Conservation (phyloP, 768 basidiomycete genomes). For the Trametes cinnabarina region DNA sequence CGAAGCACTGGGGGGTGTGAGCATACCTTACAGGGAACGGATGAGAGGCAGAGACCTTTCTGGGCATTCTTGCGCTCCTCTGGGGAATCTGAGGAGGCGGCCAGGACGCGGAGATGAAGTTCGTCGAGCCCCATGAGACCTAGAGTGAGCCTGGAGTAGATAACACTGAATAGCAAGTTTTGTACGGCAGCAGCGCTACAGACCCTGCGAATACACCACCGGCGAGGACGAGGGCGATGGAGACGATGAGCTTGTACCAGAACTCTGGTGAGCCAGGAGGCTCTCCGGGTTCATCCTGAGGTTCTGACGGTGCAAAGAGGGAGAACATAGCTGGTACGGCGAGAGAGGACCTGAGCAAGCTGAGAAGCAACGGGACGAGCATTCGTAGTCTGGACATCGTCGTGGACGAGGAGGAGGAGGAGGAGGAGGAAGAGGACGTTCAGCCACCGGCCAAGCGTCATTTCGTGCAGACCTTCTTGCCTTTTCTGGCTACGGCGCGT, state of each 20-base stretch:
- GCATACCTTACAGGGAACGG: too few species aligned
- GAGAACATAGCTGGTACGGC: constrained; percentile 18
- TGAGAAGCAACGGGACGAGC: neutral
- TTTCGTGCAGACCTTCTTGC: neutral
- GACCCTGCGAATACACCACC: constrained; percentile 95
- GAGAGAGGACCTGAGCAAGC: neutral
- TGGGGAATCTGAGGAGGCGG: constrained; percentile 74
- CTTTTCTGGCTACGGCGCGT: neutral
- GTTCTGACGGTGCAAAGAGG: constrained; percentile 7
- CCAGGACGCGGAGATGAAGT: constrained; percentile 82
- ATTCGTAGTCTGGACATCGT: neutral
- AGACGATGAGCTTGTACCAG: constrained; percentile 69
- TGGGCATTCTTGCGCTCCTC: constrained; percentile 67
- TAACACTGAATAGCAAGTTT: neutral
- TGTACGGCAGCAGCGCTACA: neutral
- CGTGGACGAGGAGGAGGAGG: neutral
- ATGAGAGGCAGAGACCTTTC: constrained; percentile 46
- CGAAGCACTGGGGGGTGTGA: constrained; percentile 37
- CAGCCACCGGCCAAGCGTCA: neutral
- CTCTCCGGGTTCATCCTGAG: constrained; percentile 11
- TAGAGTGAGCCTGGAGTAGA: constrained; percentile 69
- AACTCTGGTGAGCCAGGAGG: constrained; percentile 62
- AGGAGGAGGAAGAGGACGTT: neutral
- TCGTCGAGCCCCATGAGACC: constrained; percentile 94
- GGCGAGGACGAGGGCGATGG: constrained; percentile 66